Conservation (phyloP, 2,329 filamentous ascomycete species). For the Penicillium sp. region DNA sequence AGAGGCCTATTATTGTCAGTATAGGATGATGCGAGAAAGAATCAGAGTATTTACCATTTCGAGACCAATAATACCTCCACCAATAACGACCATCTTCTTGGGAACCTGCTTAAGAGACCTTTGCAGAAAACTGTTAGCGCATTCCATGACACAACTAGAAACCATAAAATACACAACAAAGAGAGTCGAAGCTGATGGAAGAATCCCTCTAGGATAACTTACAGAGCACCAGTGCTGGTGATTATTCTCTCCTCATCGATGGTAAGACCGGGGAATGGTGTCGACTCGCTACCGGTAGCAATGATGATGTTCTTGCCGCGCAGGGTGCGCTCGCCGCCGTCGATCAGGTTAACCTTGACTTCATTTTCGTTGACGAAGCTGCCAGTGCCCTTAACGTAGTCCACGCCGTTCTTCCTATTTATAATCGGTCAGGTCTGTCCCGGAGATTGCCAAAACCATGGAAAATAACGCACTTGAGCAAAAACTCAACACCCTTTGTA, state of each 20-base stretch:
- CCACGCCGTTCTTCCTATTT: slow-evolving; percentile 81
- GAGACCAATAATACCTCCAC: slow-evolving; percentile 95
- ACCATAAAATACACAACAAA: background rate
- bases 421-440: background rate
- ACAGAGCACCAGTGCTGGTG: slow-evolving; percentile 89
- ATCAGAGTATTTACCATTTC: slow-evolving; percentile 68
- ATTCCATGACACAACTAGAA: background rate
- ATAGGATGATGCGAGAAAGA: background rate
- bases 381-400: slow-evolving; percentile 93
- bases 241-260: slow-evolving; percentile 98
- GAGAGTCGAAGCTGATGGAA: background rate
- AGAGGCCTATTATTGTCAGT: slow-evolving; percentile 54
- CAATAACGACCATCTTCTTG: slow-evolving; percentile 95
- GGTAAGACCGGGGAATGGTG: slow-evolving; percentile 90
- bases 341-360: slow-evolving; percentile 81
- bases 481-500: slow-evolving; percentile 96
- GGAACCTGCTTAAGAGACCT: slow-evolving; percentile 77
- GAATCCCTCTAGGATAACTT: background rate
- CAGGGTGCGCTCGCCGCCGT: slow-evolving; percentile 84
- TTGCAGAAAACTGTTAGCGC: background rate
- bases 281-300: slow-evolving; percentile 90
- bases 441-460: background rate
- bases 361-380: slow-evolving; percentile 86
- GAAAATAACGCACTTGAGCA: slow-evolving; percentile 62
- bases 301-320: slow-evolving; percentile 97